Conservation (phyloP, 177 flowering plant species). For the Telopea speciosissima region DNA sequence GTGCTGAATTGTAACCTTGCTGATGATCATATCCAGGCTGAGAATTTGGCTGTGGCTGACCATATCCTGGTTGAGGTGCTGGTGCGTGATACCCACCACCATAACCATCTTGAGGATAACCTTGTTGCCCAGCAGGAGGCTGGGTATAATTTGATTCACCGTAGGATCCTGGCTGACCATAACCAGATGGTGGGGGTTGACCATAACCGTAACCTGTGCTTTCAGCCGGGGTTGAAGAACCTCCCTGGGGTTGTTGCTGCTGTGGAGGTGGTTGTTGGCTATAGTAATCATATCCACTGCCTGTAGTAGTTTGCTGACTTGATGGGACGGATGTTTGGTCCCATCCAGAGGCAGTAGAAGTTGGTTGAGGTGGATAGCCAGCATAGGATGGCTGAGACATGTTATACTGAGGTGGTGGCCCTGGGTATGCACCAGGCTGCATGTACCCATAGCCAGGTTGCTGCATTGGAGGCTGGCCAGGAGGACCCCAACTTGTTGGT, state of each 20-base stretch:
- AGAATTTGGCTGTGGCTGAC: conserved; percentile 35
- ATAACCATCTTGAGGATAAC: conserved; percentile 78
- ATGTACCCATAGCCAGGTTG: conserved; percentile 81
- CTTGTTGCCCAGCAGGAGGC: conserved; percentile 31
- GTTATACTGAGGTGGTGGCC: conserved; percentile 67
- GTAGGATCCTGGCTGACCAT: conserved; percentile 43
- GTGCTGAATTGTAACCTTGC: conserved; percentile 49
- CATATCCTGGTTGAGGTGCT: conserved; percentile 55
- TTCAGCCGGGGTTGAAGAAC: conserved; percentile 43
- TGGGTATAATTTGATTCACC: conserved; percentile 27
- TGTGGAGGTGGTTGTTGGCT: conserved; percentile 38
- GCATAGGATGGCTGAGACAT: conserved; percentile 60
- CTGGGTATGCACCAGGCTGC: conserved; percentile 82
- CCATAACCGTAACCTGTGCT: conserved; percentile 47
- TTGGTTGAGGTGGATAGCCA: conserved; percentile 73
- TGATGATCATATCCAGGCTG: conserved; percentile 66
- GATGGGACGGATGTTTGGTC: conserved; percentile 68
- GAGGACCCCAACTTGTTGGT: conserved; percentile 64
- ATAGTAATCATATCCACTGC: conserved; percentile 80
- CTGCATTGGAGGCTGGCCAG: conserved; percentile 62
- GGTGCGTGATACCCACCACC: conserved; percentile 54
- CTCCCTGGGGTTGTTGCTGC: conserved; percentile 50
- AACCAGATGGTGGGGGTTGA: conserved; percentile 52
- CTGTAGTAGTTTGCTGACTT: conserved; percentile 53
- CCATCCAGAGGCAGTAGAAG: conserved; percentile 69